Evolutionary conservation across 2,329 filamentous ascomycete genomes (phyloP), one percentile per base, ranked within the genome.

Genomic region (Ceratocystis ficicola): DNA sequence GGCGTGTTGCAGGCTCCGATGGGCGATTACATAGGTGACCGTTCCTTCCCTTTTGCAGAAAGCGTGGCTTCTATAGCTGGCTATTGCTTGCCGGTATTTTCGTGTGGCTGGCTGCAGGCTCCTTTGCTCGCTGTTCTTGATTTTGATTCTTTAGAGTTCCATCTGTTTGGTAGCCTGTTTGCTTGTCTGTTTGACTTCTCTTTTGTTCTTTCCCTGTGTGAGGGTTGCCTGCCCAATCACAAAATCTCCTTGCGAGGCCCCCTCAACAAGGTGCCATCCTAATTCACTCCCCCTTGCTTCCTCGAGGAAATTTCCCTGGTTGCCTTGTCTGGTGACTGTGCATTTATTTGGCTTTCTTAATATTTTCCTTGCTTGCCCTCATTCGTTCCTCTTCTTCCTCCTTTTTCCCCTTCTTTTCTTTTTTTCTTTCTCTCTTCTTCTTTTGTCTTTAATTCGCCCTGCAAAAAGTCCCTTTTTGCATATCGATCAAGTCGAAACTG

Each of bases 381-480:
- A 66, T 63, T 69, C 62, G 65, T 64, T 65, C 66, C 62, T 59
- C 30, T 44, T 65, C 32, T 59, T 61, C 64, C 44, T 57, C 66
- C 63, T 67, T 62, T 46, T 28, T 44, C 55, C 66, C 60, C 65
- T 50, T 48, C 30, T 65, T 41, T 50, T 65, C 59, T 25, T 64
- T 63, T 63, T 63, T 22, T 67, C 60, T 68, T 62, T 68, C 65
- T 65, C 64, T 69, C 65, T 63, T 70, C 55, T 50, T 67, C 57
- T 68, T 66, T 62, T 64, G 55, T 57, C 59, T 59, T 46, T 57
- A 62, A 32, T 20, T 59, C 32, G 12, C 32, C 55, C n/a, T 57
- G 28, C n/a, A n/a, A 32, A 30, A 20, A n/a, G n/a, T 10, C 3
- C 48, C 10, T 52, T 52, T 30, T 59, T 10, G 22, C 28, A 25